These are phyloP conservation scores for Leccinum fibrillosum DNA, from an alignment of 768 basidiomycete genomes.

Conservation along the genomic window DNA sequence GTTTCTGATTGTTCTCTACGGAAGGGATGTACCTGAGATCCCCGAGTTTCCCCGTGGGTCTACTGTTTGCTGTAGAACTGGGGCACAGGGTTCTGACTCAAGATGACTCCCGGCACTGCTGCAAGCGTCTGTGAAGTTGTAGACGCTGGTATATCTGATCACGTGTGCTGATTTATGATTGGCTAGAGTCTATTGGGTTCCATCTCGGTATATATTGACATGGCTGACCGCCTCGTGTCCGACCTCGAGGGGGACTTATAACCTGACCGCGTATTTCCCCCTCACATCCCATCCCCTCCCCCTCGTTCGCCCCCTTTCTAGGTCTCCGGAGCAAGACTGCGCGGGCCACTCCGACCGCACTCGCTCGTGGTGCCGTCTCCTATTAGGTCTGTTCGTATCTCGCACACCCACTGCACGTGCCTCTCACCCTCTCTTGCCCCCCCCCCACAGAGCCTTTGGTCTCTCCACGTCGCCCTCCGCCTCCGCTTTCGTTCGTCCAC, in stretches of 20 bases:
- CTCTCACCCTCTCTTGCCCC: not conserved
- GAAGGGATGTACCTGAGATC: too few relatives aligned
- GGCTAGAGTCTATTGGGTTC: slow-evolving; percentile 16
- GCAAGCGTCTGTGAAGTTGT: too few relatives aligned
- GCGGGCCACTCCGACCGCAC: slow-evolving; percentile 18
- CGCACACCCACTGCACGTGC: not conserved
- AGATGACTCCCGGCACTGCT: not conserved
- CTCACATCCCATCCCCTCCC: not conserved
- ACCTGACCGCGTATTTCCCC: not conserved
- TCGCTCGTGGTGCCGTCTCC: slow-evolving; percentile 14
- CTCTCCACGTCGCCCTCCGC: not conserved
- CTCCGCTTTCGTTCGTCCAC: slow-evolving; percentile 17
- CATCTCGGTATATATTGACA: slow-evolving; percentile 9
- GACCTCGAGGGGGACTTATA: slow-evolving; percentile 27
- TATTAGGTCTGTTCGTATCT: slow-evolving; percentile 9
- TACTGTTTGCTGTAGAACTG: not conserved
- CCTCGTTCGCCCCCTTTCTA: slow-evolving; percentile 15
- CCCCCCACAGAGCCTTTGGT: slow-evolving; percentile 2
- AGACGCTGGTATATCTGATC: slow-evolving; percentile 4
- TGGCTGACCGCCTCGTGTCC: slow-evolving; percentile 22
- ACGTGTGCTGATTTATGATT: slow-evolving; percentile 26
- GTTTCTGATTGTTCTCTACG: not conserved
- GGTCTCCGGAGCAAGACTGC: slow-evolving; percentile 22
- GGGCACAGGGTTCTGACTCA: not conserved
- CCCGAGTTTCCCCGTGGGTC: not conserved